Conservation (phyloP, 768 basidiomycete genomes). For the Boletus reticuloceps region DNA sequence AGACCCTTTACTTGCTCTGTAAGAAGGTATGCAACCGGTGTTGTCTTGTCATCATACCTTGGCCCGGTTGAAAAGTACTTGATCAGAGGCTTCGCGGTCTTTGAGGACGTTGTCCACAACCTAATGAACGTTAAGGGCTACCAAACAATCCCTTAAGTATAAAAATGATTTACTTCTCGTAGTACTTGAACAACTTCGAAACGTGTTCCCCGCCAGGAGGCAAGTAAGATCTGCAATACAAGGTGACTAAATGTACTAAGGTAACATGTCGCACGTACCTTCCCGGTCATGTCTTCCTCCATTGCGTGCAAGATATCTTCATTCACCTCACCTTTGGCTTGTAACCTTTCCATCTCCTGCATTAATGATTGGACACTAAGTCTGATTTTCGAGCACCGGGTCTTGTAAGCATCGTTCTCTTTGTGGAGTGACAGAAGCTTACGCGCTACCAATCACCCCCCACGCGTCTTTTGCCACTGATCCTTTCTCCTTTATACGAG, state of each 20-base stretch:
- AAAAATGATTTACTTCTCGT: constrained; percentile 48
- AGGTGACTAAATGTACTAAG: background rate
- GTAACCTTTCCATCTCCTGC: constrained; percentile 87
- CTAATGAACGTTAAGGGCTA: constrained; percentile 26
- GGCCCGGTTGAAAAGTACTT: constrained; percentile 74
- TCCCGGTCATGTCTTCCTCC: constrained; percentile 92
- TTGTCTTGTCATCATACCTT: constrained; percentile 49
- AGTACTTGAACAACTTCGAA: constrained; percentile 92
- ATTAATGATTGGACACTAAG: constrained; percentile 24
- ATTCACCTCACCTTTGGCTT: constrained; percentile 82
- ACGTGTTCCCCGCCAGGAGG: constrained; percentile 96
- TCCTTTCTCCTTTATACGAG: constrained; percentile 92
- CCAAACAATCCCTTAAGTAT: background rate
- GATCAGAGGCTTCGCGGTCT: constrained; percentile 71
- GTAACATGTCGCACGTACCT: constrained; percentile 41
- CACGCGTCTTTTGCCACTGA: constrained; percentile 92
- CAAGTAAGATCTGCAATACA: constrained; percentile 73
- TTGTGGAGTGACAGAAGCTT: constrained; percentile 39
- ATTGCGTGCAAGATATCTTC: constrained; percentile 85
- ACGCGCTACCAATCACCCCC: constrained; percentile 96
- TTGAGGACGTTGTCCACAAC: constrained; percentile 85
- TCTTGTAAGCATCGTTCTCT: constrained; percentile 56
- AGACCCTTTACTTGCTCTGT: constrained; percentile 54
- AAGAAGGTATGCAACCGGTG: background rate
- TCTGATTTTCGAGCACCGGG: constrained; percentile 32